Evolutionary conservation across 495 filamentous ascomycete species (phyloP), one percentile per base, ranked within the genome.

Genomic region (Bathelium albidoporum): DNA sequence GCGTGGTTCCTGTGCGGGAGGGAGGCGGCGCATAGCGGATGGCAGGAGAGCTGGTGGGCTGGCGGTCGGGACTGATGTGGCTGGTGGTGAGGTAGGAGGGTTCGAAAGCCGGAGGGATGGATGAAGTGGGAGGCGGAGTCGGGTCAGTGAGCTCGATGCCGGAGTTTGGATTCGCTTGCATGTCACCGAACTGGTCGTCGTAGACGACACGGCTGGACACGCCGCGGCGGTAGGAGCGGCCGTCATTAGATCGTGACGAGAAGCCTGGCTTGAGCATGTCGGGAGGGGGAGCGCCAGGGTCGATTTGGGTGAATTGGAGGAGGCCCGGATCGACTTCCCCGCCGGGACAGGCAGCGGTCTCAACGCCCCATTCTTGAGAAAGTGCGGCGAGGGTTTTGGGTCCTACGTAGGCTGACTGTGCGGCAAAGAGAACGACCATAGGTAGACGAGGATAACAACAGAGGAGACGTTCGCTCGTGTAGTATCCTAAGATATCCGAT

Each of bases 241-340:
- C 73, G 53, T 74, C 74, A 59, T 81, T 77, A 32, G 76, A 74
- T 4, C 80, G 72, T 24, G 49, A 28, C 16, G 49, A 28, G 0
- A 24, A 28, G 49, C 49, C 49, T 2, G 49, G 49, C 16, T 55
- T 55, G 2, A 55, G 24, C 49, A 55, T 55, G 49, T 55, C 49
- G 49, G 49, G 49, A 29, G 49, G 49, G 29, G 49, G 49, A 28
- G 49, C 49, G 16, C 87, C 88, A 1, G 88, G 82, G 34, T 78
- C 73, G 39, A 87, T 59, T 53, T 82, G 74, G 60, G 78, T 80
- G 76, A 89, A 94, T 73, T 97, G 95, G 44, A 98, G 80, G n/a
- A 92, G 77, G 11, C 94, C 95, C 1, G 93, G 88, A 73, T 98
- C 92, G 61, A 97, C 93, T 75, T 97, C 90, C 53, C 83, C 86